These are phyloP conservation scores for Tympanopsis confertula DNA, from an alignment of 2,329 filamentous ascomycete species.

Conservation along the genomic window DNA sequence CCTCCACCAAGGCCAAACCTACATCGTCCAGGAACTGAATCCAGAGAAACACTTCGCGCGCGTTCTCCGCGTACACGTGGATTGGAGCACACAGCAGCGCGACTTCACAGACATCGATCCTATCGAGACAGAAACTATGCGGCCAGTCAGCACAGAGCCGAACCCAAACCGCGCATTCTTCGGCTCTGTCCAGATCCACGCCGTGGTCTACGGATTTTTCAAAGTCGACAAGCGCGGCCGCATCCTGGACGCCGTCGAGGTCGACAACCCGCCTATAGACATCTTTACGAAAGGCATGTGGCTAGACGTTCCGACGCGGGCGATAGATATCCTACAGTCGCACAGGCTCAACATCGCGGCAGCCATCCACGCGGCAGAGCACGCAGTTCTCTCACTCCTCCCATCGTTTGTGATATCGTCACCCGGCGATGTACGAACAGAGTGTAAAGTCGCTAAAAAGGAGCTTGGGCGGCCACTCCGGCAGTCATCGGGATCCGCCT, in stretches of 20 bases:
- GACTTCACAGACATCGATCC: conserved; percentile 93
- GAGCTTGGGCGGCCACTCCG: conserved; percentile 57
- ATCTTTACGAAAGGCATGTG: conserved; percentile 83
- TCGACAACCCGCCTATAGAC: conserved; percentile 85
- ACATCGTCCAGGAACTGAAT: conserved; percentile 79
- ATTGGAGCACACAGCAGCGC: conserved; percentile 88
- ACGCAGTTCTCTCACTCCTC: conserved; percentile 75
- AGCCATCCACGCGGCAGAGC: conserved; percentile 88
- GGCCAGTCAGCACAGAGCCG: conserved; percentile 39
- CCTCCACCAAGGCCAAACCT: conserved; percentile 87
- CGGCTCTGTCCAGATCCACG: conserved; percentile 73
- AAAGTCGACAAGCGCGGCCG: conserved; percentile 80
- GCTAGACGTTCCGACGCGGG: conserved; percentile 75
- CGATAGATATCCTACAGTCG: conserved; percentile 66
- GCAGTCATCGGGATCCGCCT: too few species aligned
- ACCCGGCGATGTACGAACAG: conserved; percentile 84
- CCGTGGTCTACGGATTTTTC: conserved; percentile 92
- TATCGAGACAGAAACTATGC: conserved; percentile 79
- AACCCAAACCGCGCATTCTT: conserved; percentile 67
- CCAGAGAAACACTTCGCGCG: conserved; percentile 72
- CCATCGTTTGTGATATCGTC: conserved; percentile 84
- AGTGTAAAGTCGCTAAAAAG: conserved; percentile 82
- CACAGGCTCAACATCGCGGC: conserved; percentile 70
- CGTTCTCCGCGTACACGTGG: conserved; percentile 79
- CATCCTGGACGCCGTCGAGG: conserved; percentile 81